Conservation (phyloP, 805 yeast species). For the Myxozyma mucilagina region DNA sequence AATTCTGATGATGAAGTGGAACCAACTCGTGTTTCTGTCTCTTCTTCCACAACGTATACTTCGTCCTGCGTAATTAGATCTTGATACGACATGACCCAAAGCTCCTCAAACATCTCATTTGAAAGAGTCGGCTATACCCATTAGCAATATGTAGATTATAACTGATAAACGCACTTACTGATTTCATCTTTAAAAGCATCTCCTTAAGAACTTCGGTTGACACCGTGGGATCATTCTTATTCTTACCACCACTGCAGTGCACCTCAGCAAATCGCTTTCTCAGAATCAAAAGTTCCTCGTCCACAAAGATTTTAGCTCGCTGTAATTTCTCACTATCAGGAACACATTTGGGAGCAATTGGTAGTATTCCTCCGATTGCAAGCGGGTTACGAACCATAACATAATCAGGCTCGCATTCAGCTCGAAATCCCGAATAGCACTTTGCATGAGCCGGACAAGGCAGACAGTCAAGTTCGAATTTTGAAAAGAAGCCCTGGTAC, state of each 20-base stretch:
- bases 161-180: slow-evolving; percentile 1
- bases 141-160: neutral
- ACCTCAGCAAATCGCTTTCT: slow-evolving; percentile 66
- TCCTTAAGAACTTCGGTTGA: slow-evolving; percentile 25
- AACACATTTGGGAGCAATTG: slow-evolving; percentile 65
- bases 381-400: slow-evolving; percentile 54
- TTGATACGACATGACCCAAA: slow-evolving; percentile 35
- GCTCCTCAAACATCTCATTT: slow-evolving; percentile 45
- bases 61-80: slow-evolving; percentile 19
- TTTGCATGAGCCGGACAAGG: slow-evolving; percentile 80
- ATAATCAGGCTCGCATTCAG: slow-evolving; percentile 73
- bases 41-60: slow-evolving; percentile 9
- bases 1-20: slow-evolving; percentile 17
- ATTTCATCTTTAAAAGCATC: slow-evolving; percentile 25
- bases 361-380: slow-evolving; percentile 56
- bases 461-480: slow-evolving; percentile 61
- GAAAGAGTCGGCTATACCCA: slow-evolving; percentile 39
- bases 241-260: slow-evolving; percentile 39
- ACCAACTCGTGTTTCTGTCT: slow-evolving; percentile 5
- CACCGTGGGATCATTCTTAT: slow-evolving; percentile 16
- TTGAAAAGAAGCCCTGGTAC: slow-evolving; percentile 11
- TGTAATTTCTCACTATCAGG: slow-evolving; percentile 73
- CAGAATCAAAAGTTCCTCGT: slow-evolving; percentile 64
- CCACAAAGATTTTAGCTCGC: slow-evolving; percentile 62
- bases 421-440: slow-evolving; percentile 60